phyloP scores from a whole-genome alignment of 2,329 filamentous ascomycete species.

The Exophiala lecanii-corni region DNA sequence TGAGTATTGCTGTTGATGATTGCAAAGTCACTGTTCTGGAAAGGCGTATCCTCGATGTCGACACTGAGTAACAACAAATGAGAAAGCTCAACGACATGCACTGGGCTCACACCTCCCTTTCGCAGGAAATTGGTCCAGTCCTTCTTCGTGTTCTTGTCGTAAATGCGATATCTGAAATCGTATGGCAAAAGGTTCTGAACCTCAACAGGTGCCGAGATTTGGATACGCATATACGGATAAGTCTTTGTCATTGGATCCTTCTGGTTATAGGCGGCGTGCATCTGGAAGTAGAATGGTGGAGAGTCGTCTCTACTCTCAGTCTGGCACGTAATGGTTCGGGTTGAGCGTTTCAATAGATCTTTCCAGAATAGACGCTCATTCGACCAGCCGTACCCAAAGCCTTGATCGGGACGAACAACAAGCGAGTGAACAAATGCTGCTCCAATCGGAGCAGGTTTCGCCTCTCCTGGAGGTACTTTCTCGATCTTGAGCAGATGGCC shows the following conservation, averaged over 20 bases:
- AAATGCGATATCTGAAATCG: slow-evolving; percentile 99
- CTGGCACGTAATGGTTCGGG: slow-evolving; percentile 80
- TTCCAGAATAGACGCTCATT: slow-evolving; percentile 87
- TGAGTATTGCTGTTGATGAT: slow-evolving; percentile 89
- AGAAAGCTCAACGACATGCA: slow-evolving; percentile 93
- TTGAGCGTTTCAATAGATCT: slow-evolving; percentile 78
- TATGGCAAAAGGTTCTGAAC: slow-evolving; percentile 92
- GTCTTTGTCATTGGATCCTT: slow-evolving; percentile 75
- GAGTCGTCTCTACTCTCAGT: slow-evolving; percentile 73
- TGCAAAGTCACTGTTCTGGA: slow-evolving; percentile 91
- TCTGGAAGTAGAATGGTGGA: slow-evolving; percentile 92
- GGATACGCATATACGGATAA: slow-evolving; percentile 92
- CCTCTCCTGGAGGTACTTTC: slow-evolving; percentile 90
- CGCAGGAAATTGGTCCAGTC: slow-evolving; percentile 98
- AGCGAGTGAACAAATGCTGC: slow-evolving; percentile 85
- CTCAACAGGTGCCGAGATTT: slow-evolving; percentile 86
- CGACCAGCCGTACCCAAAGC: slow-evolving; percentile 95
- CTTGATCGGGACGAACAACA: slow-evolving; percentile 84
- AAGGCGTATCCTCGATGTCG: slow-evolving; percentile 93
- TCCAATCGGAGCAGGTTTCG: slow-evolving; percentile 83
- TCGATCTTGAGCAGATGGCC: slow-evolving; percentile 94
- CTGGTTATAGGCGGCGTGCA: slow-evolving; percentile 79
- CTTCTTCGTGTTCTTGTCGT: slow-evolving; percentile 97
- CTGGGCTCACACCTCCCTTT: slow-evolving; percentile 93
- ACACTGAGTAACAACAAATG: slow-evolving; percentile 88